phyloP scores from a whole-genome alignment of 2,329 filamentous ascomycete genomes.

The Colletotrichum musicola region DNA sequence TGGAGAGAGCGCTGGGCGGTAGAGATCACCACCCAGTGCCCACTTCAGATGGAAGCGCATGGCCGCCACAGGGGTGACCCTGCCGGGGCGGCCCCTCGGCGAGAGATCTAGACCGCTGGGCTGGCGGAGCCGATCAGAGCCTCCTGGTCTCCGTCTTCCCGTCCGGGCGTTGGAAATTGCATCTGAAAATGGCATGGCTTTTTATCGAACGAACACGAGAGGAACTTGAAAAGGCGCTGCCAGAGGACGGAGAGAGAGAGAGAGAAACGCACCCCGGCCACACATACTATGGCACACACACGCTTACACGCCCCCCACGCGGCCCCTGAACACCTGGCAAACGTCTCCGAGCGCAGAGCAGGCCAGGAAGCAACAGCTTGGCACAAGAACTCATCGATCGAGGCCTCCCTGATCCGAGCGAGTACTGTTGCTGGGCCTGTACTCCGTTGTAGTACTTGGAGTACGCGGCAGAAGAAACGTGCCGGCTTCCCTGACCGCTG shows the following conservation, averaged over 20 bases:
- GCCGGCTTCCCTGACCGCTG: slow-evolving; percentile 12
- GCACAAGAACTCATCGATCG: neutral
- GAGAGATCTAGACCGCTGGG: slow-evolving; percentile 30
- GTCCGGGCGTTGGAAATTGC: slow-evolving; percentile 34
- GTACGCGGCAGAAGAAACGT: neutral
- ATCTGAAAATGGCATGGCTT: slow-evolving; percentile 36
- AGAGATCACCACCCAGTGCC: slow-evolving; percentile 6
- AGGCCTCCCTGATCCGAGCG: neutral
- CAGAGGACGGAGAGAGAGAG: too few species aligned
- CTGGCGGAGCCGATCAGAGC: slow-evolving; percentile 20
- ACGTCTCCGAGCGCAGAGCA: neutral
- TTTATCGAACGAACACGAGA: slow-evolving; percentile 34
- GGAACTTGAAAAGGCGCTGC: slow-evolving; percentile 15
- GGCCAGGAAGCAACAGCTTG: neutral
- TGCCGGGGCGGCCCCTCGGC: slow-evolving; percentile 13
- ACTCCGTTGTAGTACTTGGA: neutral
- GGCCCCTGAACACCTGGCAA: neutral
- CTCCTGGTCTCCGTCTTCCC: slow-evolving; percentile 11
- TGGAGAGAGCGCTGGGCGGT: too few species aligned
- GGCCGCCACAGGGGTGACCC: slow-evolving; percentile 6
- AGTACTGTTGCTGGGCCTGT: too few species aligned
- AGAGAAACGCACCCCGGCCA: too few species aligned
- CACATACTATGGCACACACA: too few species aligned
- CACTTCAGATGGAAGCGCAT: slow-evolving; percentile 31
- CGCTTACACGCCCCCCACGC: too few species aligned